These are phyloP conservation scores for Bassia scoparia DNA, from an alignment of 148 eudicot genomes.

Conservation along the genomic window DNA sequence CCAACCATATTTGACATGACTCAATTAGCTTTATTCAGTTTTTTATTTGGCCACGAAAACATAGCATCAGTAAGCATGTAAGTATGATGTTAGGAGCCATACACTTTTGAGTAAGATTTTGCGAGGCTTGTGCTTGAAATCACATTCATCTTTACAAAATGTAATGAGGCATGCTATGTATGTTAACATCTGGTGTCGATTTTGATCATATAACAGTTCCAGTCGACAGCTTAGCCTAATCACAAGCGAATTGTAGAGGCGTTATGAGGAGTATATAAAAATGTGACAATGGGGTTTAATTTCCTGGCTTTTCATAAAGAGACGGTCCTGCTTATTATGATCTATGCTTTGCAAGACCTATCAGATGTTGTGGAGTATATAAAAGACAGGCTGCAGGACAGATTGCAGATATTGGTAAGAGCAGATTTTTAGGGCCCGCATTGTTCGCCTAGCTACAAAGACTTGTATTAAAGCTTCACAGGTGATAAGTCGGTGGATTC, in stretches of 20 bases:
- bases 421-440: background rate
- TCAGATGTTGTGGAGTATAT: background rate
- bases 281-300: background rate
- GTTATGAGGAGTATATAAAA: background rate
- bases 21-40: conserved; percentile 3
- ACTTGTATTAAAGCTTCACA: background rate
- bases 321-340: background rate
- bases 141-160: conserved; percentile 12
- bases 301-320: background rate
- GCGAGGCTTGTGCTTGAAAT: background rate
- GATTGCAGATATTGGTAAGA: background rate
- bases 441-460: background rate
- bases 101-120: background rate
- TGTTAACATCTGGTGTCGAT: background rate
- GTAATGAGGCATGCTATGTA: background rate
- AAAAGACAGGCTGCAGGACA: background rate
- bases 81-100: conserved; percentile 4
- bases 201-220: background rate
- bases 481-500: background rate
- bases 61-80: conserved; percentile 1
- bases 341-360: background rate
- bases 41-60: conserved; percentile 3
- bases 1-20: conserved; percentile 8
- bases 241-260: background rate
- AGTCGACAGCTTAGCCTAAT: background rate